Evolutionary conservation across 2,329 filamentous ascomycete genomes (phyloP).

Genomic region (Pyricularia pennisetigena): DNA sequence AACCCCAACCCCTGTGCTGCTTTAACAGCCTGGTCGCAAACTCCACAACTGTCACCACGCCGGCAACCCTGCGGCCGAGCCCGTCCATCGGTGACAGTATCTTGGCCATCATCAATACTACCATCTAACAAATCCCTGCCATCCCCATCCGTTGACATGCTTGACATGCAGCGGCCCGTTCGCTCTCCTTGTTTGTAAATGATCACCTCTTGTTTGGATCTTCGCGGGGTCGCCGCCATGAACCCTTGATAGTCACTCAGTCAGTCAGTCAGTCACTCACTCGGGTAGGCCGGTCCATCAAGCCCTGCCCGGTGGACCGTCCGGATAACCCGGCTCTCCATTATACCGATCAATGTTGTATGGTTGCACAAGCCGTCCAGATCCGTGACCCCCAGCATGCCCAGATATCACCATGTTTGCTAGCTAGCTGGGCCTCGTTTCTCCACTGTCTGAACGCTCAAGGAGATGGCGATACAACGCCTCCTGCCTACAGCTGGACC

Average conservation of each 20-base stretch:
- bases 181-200: background rate
- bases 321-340: background rate
- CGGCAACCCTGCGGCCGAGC: background rate
- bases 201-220: background rate
- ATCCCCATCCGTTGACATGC: background rate
- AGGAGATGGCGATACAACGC: background rate
- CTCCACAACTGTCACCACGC: background rate
- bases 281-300: background rate
- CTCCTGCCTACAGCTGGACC: background rate
- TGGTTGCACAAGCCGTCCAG: background rate
- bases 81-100: background rate
- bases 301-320: background rate
- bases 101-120: background rate
- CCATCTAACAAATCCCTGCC: background rate
- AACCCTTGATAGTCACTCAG: background rate
- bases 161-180: background rate
- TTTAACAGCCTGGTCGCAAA: background rate
- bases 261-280: background rate
- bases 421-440: background rate
- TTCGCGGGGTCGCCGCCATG: background rate
- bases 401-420: background rate
- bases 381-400: background rate
- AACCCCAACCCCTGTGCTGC: too few species aligned
- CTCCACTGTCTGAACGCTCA: background rate
- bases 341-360: background rate